phyloP scores from a whole-genome alignment of 495 filamentous ascomycete species.

The Trichoderma parareesei region DNA sequence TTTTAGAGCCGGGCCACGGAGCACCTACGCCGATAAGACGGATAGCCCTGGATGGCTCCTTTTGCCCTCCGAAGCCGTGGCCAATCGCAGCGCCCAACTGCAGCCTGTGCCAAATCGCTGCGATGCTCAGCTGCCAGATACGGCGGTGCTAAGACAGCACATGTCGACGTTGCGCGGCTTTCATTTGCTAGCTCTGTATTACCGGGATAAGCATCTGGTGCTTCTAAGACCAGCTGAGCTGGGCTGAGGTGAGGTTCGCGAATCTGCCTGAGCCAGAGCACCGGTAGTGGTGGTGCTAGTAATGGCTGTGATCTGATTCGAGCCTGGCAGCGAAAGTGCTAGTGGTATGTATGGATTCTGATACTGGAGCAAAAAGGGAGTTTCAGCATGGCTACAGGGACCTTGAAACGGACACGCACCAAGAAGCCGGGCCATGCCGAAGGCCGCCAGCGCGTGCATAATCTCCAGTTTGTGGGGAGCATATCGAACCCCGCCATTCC shows the following conservation, averaged over 20 bases:
- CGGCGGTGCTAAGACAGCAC: not conserved
- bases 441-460: not conserved
- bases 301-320: too few relatives aligned
- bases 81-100: not conserved
- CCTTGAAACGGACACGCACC: not conserved
- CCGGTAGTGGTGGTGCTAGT: not conserved
- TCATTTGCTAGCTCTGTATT: not conserved
- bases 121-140: not conserved
- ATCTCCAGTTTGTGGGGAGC: not conserved
- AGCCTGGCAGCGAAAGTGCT: not conserved
- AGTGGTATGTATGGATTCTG: not conserved
- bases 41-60: not conserved
- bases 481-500: not conserved
- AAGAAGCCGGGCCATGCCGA: not conserved
- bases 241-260: too few relatives aligned
- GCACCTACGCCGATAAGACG: conserved; percentile 3
- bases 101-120: conserved; percentile 3
- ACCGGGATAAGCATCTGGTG: not conserved
- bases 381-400: not conserved
- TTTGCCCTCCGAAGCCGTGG: not conserved
- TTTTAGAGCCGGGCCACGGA: conserved; percentile 5
- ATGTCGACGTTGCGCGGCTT: not conserved
- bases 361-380: not conserved
- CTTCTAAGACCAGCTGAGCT: not conserved
- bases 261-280: too few relatives aligned